phyloP scores from a whole-genome alignment of 176 grass and related monocot genomes.

The Sorghum bicolor region DNA sequence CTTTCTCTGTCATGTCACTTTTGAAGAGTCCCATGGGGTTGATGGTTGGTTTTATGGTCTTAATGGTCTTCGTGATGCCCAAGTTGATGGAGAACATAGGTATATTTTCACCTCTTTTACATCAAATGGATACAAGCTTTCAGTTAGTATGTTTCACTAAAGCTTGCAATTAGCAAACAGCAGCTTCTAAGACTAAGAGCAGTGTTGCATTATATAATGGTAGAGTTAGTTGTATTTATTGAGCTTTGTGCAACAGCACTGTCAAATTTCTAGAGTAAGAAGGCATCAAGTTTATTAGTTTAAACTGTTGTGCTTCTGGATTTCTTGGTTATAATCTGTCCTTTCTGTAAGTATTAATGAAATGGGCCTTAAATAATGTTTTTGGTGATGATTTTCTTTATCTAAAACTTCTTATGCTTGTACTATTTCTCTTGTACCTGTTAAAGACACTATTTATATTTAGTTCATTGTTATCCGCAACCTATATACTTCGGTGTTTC shows the following conservation, averaged over 20 bases:
- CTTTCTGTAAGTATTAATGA: not conserved
- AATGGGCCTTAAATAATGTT: not conserved
- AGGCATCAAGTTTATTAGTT: not conserved
- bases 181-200: not conserved
- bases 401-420: not conserved
- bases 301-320: not conserved
- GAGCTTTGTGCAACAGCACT: not conserved
- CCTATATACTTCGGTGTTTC: not conserved
- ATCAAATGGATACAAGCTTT: not conserved
- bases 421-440: not conserved
- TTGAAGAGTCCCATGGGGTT: constrained; percentile 99
- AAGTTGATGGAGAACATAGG: constrained; percentile 95
- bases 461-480: not conserved
- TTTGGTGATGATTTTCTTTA: not conserved
- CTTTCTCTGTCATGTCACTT: constrained; percentile 82
- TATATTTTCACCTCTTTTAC: constrained; percentile 19
- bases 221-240: not conserved
- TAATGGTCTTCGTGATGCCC: constrained; percentile 87
- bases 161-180: not conserved
- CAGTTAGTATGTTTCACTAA: constrained; percentile 4
- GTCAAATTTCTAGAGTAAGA: not conserved
- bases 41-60: constrained; percentile 88
- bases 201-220: not conserved
- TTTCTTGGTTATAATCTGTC: not conserved
- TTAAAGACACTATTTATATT: not conserved